These are phyloP conservation scores for Solanum lycopersicoides DNA, from an alignment of 257 asterid species.

Conservation along the genomic window DNA sequence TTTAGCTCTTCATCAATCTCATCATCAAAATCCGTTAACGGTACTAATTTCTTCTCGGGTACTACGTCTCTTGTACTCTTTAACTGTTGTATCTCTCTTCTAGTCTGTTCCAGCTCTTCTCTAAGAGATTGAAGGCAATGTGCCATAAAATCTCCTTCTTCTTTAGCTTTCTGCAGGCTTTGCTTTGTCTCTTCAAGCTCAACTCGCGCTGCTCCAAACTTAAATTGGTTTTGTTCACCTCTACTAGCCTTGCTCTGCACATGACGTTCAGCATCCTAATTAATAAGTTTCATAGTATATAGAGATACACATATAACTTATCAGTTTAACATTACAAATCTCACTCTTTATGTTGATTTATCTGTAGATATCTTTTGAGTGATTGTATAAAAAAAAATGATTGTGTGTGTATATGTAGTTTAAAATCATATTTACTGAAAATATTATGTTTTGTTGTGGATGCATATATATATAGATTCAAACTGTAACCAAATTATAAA, in stretches of 20 bases:
- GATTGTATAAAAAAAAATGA: too few relatives aligned
- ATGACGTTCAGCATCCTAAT: background rate
- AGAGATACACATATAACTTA: background rate
- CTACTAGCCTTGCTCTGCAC: constrained; percentile 23
- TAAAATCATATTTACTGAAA: too few relatives aligned
- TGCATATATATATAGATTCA: too few relatives aligned
- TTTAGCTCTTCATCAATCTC: constrained; percentile 51
- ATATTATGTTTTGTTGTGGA: too few relatives aligned
- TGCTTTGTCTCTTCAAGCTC: constrained; percentile 55
- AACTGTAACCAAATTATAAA: too few relatives aligned
- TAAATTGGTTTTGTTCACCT: constrained; percentile 3
- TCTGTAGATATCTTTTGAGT: too few relatives aligned
- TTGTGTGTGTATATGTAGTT: too few relatives aligned
- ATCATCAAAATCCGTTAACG: background rate
- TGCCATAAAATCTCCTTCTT: constrained; percentile 50
- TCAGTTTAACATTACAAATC: too few relatives aligned
- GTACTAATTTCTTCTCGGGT: background rate
- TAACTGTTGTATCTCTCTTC: constrained; percentile 47
- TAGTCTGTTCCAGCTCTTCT: constrained; percentile 60
- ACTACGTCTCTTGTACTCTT: constrained; percentile 21
- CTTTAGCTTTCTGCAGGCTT: constrained; percentile 39
- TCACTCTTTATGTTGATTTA: too few relatives aligned
- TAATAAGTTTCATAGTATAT: too few relatives aligned
- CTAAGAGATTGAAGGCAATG: constrained; percentile 37
- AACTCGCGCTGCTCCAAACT: constrained; percentile 9